phyloP scores from a whole-genome alignment of 371 early-diverging fungal species.

The Actinomortierella wolfii region DNA sequence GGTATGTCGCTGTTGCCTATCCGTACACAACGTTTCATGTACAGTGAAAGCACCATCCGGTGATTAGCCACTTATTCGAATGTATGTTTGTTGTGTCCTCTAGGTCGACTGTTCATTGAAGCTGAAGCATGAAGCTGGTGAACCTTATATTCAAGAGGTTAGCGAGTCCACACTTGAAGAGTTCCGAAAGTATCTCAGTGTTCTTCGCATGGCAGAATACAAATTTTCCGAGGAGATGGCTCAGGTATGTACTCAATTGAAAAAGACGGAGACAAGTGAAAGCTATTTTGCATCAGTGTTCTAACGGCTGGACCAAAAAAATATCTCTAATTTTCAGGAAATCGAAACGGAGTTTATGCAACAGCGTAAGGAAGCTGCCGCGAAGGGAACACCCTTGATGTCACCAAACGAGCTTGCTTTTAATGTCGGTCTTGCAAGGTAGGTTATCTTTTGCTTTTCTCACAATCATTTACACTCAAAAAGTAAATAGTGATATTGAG shows the following conservation, averaged over 20 bases:
- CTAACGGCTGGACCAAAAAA: slow-evolving; percentile 3
- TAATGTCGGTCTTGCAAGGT: slow-evolving; percentile 40
- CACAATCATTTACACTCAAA: no score
- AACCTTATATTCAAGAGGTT: slow-evolving; percentile 9
- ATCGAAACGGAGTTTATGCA: slow-evolving; percentile 61
- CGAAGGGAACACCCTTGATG: slow-evolving; percentile 30
- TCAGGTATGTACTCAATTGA: slow-evolving; percentile 42
- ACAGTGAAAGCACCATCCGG: no score
- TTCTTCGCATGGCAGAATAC: slow-evolving; percentile 50
- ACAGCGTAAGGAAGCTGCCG: slow-evolving; percentile 55
- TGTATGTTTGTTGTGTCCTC: slow-evolving; percentile 1
- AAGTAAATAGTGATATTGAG: no score
- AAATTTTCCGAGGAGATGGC: slow-evolving; percentile 59
- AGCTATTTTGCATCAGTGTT: not conserved
- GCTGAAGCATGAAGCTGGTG: slow-evolving; percentile 31
- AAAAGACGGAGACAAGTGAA: not conserved
- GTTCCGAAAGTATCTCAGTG: slow-evolving; percentile 58
- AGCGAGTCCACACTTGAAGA: slow-evolving; percentile 44
- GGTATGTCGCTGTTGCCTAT: slow-evolving; percentile 45
- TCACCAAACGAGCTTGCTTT: slow-evolving; percentile 39
- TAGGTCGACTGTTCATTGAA: slow-evolving; percentile 55
- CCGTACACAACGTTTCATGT: no score
- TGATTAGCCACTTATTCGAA: not conserved
- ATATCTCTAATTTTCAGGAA: slow-evolving; percentile 40
- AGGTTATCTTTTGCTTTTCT: not conserved